These are phyloP conservation scores for Pythium aphanidermatum DNA, from an alignment of 352 stramenopile genomes.

Conservation along the genomic window DNA sequence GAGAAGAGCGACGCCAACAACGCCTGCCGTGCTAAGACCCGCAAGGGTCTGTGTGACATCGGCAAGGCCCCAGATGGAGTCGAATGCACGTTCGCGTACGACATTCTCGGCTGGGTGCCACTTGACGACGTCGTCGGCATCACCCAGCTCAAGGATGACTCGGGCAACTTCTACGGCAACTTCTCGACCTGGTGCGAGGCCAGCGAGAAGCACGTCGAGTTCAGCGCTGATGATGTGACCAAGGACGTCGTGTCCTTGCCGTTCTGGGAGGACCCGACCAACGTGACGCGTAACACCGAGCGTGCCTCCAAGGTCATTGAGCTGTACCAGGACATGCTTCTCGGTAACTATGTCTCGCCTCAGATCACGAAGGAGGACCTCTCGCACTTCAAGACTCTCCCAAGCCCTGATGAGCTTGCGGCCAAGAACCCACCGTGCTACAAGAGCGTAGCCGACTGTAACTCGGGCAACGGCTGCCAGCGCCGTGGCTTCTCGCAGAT, in stretches of 20 bases:
- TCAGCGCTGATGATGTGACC: slow-evolving; percentile 7
- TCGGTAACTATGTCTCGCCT: not conserved
- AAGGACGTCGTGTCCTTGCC: slow-evolving; percentile 9
- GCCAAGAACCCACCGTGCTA: slow-evolving; percentile 27
- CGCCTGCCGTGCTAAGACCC: slow-evolving; percentile 9
- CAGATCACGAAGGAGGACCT: slow-evolving; percentile 10
- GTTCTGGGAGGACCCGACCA: slow-evolving; percentile 26
- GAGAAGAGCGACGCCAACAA: slow-evolving; percentile 18
- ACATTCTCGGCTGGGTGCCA: slow-evolving; percentile 23
- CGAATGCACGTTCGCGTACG: slow-evolving; percentile 25
- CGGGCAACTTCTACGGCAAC: slow-evolving; percentile 12
- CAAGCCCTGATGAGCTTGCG: slow-evolving; percentile 14
- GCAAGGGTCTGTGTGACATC: slow-evolving; percentile 16
- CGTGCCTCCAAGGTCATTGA: slow-evolving; percentile 20
- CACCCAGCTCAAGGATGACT: slow-evolving; percentile 15
- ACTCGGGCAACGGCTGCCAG: slow-evolving; percentile 9
- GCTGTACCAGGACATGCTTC: slow-evolving; percentile 15
- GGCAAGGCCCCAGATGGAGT: slow-evolving; percentile 24
- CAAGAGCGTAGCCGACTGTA: slow-evolving; percentile 18
- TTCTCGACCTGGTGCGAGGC: slow-evolving; percentile 24
- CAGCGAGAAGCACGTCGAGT: slow-evolving; percentile 19
- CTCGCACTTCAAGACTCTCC: slow-evolving; percentile 12
- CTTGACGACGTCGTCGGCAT: slow-evolving; percentile 36
- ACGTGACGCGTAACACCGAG: slow-evolving; percentile 11
- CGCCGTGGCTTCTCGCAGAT: slow-evolving; percentile 20